Evolutionary conservation across 2,329 filamentous ascomycete species (phyloP).

Genomic region (Talaromyces atroroseus): DNA sequence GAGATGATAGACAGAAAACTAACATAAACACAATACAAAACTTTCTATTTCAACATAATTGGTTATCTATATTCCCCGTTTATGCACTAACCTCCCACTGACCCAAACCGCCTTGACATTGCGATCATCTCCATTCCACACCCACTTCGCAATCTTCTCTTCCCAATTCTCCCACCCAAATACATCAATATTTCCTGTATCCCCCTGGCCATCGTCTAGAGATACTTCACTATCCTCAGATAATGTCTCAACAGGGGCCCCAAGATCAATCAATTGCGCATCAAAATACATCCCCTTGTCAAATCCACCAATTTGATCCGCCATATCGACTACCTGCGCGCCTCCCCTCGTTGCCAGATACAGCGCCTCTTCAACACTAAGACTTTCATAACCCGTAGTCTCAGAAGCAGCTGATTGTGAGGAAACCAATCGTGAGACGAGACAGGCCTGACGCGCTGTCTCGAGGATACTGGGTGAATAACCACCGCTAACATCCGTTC

Average conservation of each 20-base stretch:
- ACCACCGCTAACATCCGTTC: conserved; percentile 86
- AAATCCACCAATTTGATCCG: conserved; percentile 69
- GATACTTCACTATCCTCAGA: neutral
- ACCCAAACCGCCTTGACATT: conserved; percentile 91
- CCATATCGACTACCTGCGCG: conserved; percentile 71
- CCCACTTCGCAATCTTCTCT: conserved; percentile 85
- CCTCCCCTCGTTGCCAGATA: conserved; percentile 86
- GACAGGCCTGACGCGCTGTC: conserved; percentile 71
- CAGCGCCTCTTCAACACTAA: conserved; percentile 79
- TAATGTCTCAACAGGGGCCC: conserved; percentile 31
- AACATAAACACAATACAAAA: neutral
- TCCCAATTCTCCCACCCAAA: conserved; percentile 91
- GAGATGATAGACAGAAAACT: neutral
- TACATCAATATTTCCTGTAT: conserved; percentile 67
- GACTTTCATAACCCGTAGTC: conserved; percentile 52
- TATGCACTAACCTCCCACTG: conserved; percentile 71
- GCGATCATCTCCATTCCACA: conserved; percentile 87
- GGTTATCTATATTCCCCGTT: conserved; percentile 2
- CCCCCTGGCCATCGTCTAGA: conserved; percentile 26
- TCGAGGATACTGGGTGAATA: conserved; percentile 78
- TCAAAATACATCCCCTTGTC: conserved; percentile 86
- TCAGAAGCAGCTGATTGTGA: conserved; percentile 5
- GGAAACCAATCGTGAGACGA: conserved; percentile 65
- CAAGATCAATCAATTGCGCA: conserved; percentile 72
- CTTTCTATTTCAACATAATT: neutral